Evolutionary conservation across 2,329 filamentous ascomycete species (phyloP), one percentile per base, ranked within the genome.

Genomic region (Apiospora arundinis): DNA sequence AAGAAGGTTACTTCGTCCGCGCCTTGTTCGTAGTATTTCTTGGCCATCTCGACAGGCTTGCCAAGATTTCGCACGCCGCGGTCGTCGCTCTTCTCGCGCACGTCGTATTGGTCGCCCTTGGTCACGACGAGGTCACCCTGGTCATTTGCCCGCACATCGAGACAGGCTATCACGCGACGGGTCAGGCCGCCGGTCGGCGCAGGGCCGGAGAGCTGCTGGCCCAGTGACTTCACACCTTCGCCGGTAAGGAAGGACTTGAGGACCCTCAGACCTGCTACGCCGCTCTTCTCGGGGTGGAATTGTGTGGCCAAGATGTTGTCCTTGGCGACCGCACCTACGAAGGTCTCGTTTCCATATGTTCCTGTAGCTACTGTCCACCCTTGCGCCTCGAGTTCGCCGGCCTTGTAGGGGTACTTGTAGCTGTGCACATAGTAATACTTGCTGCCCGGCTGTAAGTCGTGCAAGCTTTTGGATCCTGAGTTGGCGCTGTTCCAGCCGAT

Each of bases 361-460:
- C 92, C 95, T 2, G 93, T 97, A 1, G 96, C 96, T n/a, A 98
- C 92, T 11, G 91, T 90, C 95, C 96, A 99, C 37, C 95, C 96
- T 45, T 92, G 88, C 70, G 86, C 86, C 82, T 98, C 95, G 16
- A 98, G 86, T 74, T 92, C 87, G 46, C 92, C 93, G 65, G 88
- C 83, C 69, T 84, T 83, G 81, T 98, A 97, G 3, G 92, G 92
- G 37, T 91, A 92, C 71, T 95, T 95, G 83, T 96, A 99, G 2
- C 94, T 95, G 86, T 99, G 96, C 71, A 99, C 95, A 80, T 99
- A 99, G 85, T 99, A 99, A 86, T 99, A 99, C 82, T 98, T 99
- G 79, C 93, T 97, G 69, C 88, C 87, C 0, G 93, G 91, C 40
- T 89, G 86, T 70, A 99, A 84, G 71, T 93, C 95, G 81, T 95